Base-by-base conservation (phyloP, 495 filamentous ascomycete species). In the Penicillium bovifimosum region DNA sequence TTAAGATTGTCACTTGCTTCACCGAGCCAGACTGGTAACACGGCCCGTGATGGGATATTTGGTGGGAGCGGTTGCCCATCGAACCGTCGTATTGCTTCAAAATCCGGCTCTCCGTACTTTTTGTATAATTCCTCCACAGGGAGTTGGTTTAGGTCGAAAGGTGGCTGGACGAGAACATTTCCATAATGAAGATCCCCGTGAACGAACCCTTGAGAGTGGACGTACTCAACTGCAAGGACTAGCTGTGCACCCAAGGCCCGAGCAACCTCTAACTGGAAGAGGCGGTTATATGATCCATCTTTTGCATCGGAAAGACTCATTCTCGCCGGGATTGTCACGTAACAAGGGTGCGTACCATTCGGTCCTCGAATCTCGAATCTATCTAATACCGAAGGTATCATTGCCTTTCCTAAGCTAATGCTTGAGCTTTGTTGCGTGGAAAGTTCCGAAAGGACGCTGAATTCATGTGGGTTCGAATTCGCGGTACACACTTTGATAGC, bases 181-280 rank as follows among this genome's bases (percentile, higher is more conserved):
- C 66, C 68, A 2, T 43, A 29, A 18, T 70, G 65, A 41, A 72
- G 56, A 29, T 71, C 67, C 49, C 61, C 60, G 54, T 71, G 63
- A 41, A 69, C 64, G 38, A 66, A 50, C 8, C 66, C 67, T 46
- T 64, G 53, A 20, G 65, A 44, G 60, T 69, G 64, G 2, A 74
- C 52, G 50, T 70, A 66, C 4, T 55, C 32, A 24, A 75, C 54
- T 9, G 51, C 67, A 41, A 66, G 47, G 3, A 55, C 62, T 8
- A 74, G 67, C 36, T 75, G 71, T 44, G 71, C 71, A 1, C 67
- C 68, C 10, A 76, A 50, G 24, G 71, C 60, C 10, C 75, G 63
- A 16, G 75, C 71, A 18, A 72, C 67, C 9, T 72, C 59, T 31
- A 75, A 47, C 52, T 69, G 64, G 48, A 76, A 75, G 9, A 73